Conservation (phyloP, 345 rosid species). For the Eucalyptus curtisii region DNA sequence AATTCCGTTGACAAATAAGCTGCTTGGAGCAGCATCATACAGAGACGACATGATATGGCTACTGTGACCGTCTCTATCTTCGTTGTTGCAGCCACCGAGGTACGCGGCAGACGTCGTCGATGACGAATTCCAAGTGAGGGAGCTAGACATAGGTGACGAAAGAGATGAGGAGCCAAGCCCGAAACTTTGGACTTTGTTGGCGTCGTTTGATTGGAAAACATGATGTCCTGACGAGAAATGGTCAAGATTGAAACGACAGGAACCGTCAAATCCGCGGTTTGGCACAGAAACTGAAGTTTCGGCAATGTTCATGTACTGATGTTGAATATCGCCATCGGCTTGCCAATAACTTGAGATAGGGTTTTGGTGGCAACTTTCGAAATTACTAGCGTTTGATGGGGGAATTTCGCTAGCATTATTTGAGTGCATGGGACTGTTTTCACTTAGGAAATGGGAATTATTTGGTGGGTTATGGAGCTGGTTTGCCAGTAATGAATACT, state of each 20-base stretch:
- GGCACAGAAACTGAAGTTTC: neutral
- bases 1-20: constrained; percentile 23
- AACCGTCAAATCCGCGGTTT: neutral
- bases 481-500: neutral
- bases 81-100: constrained; percentile 38
- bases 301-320: neutral
- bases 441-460: neutral
- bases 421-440: constrained; percentile 5
- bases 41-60: constrained; percentile 5
- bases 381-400: neutral
- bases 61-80: constrained; percentile 48
- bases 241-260: neutral
- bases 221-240: neutral
- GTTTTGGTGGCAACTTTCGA: neutral
- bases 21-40: constrained; percentile 18
- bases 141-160: constrained; percentile 36
- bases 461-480: neutral
- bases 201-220: neutral
- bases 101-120: constrained; percentile 20
- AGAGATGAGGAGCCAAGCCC: constrained; percentile 19
- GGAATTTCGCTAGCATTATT: neutral
- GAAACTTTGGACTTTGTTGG: constrained; percentile 1
- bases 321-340: neutral
- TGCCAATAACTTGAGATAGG: constrained; percentile 1
- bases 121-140: constrained; percentile 49